Evolutionary conservation across 805 yeast species (phyloP), one percentile per base, ranked within the genome.

Genomic region (Kluyveromyces aestuarii): DNA sequence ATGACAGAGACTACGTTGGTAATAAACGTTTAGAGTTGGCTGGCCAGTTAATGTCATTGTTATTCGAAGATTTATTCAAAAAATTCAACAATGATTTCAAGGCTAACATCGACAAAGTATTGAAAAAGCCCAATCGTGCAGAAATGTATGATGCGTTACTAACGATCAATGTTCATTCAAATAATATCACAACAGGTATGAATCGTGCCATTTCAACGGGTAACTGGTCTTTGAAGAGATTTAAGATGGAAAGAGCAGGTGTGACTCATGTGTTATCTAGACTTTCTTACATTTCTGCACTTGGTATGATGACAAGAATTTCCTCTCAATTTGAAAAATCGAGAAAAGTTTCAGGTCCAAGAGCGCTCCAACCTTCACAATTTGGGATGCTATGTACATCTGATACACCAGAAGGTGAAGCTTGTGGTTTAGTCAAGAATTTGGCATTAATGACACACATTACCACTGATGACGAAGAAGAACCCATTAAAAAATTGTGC

Each of bases 391-490:
- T 93, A 51, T 93, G 99, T 74, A 88, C 98, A 7, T 87, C 98
- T 0, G 99, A 93, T 77, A 93, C 99, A 0, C 99, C 99, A 1
- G 99, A 93, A 77, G 99, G 99, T 76, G 99, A 93, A 70, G 99
- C 99, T 0, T 93, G 99, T 80, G 99, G 99, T 62, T 77, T 93
- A 67, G 99, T 93, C 37, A 93, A 93, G 70, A 93, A 93, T 64
- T 73, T 93, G 66, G 99, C 99, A 1, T 75, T 93, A 43, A 93
- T 93, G 99, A 93, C 99, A 10, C 99, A 93, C 68, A 93, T 93
- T 61, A 93, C 99, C 5, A 91, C 99, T 1, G 99, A 93, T 68
- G 97, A 88, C 59, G 99, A 93, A 66, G 97, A 91, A 60, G 86
- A 75, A 9, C 98, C 99, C 16, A 80, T 93, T 38, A 78, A 75